A percentile compares a stretch with the other conserved stretches of the same genome.
phyloP scores from a whole-genome alignment of 2,329 filamentous ascomycete species.

The Trichoderma sp. region DNA sequence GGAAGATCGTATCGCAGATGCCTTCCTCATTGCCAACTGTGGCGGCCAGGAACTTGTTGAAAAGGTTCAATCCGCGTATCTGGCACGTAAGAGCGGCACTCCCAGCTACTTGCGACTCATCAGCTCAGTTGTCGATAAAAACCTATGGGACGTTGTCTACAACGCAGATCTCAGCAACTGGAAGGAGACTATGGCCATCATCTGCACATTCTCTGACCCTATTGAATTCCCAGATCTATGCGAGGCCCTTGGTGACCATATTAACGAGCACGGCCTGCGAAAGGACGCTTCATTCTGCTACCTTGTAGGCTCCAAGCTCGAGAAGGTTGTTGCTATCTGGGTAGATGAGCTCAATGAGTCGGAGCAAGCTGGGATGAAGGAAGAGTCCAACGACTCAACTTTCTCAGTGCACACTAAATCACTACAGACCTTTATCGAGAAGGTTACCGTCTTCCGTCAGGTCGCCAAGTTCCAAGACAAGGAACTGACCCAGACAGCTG shows the following conservation, averaged over 20 bases:
- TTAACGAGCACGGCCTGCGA: slow-evolving; percentile 74
- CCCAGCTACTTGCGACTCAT: slow-evolving; percentile 92
- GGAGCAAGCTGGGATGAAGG: slow-evolving; percentile 72
- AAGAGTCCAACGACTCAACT: slow-evolving; percentile 70
- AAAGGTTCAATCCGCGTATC: slow-evolving; percentile 89
- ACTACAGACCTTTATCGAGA: slow-evolving; percentile 93
- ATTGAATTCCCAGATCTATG: slow-evolving; percentile 92
- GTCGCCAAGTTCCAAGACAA: slow-evolving; percentile 88
- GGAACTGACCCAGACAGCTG: slow-evolving; percentile 69
- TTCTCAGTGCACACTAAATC: slow-evolving; percentile 91
- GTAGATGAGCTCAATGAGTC: slow-evolving; percentile 83
- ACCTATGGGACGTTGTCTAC: slow-evolving; percentile 96
- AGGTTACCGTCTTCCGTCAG: slow-evolving; percentile 94
- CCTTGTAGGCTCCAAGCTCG: slow-evolving; percentile 90
- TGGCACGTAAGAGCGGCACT: slow-evolving; percentile 76
- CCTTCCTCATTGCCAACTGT: slow-evolving; percentile 97
- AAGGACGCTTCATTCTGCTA: slow-evolving; percentile 98
- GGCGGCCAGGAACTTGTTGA: slow-evolving; percentile 91
- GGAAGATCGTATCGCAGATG: slow-evolving; percentile 89
- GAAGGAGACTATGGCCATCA: slow-evolving; percentile 94
- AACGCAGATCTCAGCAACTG: slow-evolving; percentile 91
- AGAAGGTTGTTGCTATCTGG: slow-evolving; percentile 97
- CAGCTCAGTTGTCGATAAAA: slow-evolving; percentile 90
- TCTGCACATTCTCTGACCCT: slow-evolving; percentile 93
- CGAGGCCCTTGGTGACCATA: slow-evolving; percentile 88